Conservation (phyloP, 805 yeast species). For the Barnettozyma pratensis region DNA sequence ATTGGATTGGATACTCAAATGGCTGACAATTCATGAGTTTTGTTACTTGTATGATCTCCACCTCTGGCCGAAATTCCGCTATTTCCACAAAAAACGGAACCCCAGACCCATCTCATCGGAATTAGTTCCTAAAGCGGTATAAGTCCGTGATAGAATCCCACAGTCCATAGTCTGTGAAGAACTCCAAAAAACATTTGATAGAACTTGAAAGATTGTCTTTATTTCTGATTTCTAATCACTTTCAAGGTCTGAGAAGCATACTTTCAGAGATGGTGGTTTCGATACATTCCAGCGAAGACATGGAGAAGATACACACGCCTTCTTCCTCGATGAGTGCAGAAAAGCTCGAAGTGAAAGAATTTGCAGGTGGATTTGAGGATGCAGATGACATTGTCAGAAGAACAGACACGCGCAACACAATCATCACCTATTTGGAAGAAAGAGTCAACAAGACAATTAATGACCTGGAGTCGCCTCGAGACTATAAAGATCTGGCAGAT, state of each 20-base stretch:
- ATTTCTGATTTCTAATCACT: background rate
- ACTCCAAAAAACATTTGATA: too few species aligned
- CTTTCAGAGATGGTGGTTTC: background rate
- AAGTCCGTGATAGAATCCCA: background rate
- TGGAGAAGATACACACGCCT: background rate
- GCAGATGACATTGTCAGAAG: background rate
- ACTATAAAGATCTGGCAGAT: slow-evolving; percentile 11
- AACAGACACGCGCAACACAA: background rate
- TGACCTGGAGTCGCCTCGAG: background rate
- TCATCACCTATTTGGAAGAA: background rate
- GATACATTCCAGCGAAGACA: background rate
- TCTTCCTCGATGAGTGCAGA: background rate
- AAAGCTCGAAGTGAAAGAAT: background rate
- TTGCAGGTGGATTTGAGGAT: background rate
- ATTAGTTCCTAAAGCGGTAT: background rate
- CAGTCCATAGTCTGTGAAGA: background rate
- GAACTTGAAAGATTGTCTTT: background rate
- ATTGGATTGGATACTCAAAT: too few species aligned
- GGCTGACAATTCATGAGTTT: too few species aligned
- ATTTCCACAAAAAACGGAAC: background rate
- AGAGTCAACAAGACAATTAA: background rate
- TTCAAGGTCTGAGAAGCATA: background rate
- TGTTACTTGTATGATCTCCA: too few species aligned
- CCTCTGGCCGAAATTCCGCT: too few species aligned
- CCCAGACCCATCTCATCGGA: background rate